Evolutionary conservation across 2,329 filamentous ascomycete species (phyloP), one percentile per base, ranked within the genome.

Genomic region (Coniella vitis): DNA sequence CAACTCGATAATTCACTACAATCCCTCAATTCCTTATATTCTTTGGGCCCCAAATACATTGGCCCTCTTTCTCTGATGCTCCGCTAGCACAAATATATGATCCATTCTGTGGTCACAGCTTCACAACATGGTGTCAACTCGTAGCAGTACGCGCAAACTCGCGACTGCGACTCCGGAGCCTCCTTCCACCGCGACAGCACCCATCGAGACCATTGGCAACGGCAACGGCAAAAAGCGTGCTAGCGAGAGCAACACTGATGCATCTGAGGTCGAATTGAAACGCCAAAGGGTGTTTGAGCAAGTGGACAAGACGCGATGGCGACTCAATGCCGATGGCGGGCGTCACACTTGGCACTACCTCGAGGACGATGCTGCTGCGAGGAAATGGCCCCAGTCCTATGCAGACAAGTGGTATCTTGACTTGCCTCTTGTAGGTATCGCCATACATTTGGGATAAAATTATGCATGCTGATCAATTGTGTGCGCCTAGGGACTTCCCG

Each of bases 261-360:
- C 13, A 32, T 16, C 20, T 10, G 45, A 66, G 38, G 57, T 57
- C 39, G 48, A 55, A 13, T 47, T 62, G 12, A 78, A 77, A 56
- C 69, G 65, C 42, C 71, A 72, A 29, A 71, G 64, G 53, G 63
- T 81, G 41, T 68, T 67, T 39, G 69, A 73, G 35, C 81, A 78
- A 61, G 96, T 90, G 4, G 91, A 98, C 66, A 79, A 80, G 56
- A 78, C 81, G 7, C 76, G 86, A 66, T 98, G 93, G 93, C 80
- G 93, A 54, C 69, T 97, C 63, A 78, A 81, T 53, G 85, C 94
- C 61, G 87, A 95, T 52, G 77, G 80, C 45, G 91, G 93, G 42
- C 78, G 87, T 48, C 90, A 96, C 60, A 95, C 88, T 44, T 98
- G 93, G 93, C 87, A 93, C 60, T 98, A 97, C 63, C 72, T 98